These are phyloP conservation scores for Mortierella sp. DNA, from an alignment of 371 early-diverging fungal genomes.

Conservation along the genomic window DNA sequence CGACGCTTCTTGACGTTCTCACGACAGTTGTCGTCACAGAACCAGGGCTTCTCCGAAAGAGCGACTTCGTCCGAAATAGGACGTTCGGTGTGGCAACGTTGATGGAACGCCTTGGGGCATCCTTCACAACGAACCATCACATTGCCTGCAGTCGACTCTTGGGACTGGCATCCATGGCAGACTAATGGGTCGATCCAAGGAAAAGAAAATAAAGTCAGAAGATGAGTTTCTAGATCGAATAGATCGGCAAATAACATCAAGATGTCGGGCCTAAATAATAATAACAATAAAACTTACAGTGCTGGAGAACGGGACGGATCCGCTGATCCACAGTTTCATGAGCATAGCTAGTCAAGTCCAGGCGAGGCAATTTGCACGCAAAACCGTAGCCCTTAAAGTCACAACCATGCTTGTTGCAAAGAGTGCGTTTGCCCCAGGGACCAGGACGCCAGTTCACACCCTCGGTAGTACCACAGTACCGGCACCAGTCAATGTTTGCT, in stretches of 20 bases:
- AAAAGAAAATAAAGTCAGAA: slow-evolving; percentile 1
- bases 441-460: slow-evolving; percentile 94
- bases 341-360: slow-evolving; percentile 81
- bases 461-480: slow-evolving; percentile 94
- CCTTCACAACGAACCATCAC: slow-evolving; percentile 86
- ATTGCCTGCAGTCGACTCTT: slow-evolving; percentile 73
- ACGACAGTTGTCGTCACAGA: slow-evolving; percentile 75
- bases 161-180: slow-evolving; percentile 82
- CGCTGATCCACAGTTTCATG: slow-evolving; percentile 82
- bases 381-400: slow-evolving; percentile 95
- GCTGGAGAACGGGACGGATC: slow-evolving; percentile 88
- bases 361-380: slow-evolving; percentile 86
- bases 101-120: slow-evolving; percentile 87
- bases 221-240: not conserved
- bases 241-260: not conserved
- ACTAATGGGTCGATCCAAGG: slow-evolving; percentile 32
- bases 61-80: slow-evolving; percentile 63
- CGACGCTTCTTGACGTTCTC: slow-evolving; percentile 70
- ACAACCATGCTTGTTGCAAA: slow-evolving; percentile 96
- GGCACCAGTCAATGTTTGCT: slow-evolving; percentile 86
- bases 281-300: slow-evolving; percentile 57
- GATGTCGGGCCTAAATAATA: too few species aligned
- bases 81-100: slow-evolving; percentile 67
- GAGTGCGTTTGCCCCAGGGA: slow-evolving; percentile 94
- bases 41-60: slow-evolving; percentile 66